These are phyloP conservation scores for Teunomyces tritomae DNA, from an alignment of 805 yeast genomes.

Conservation along the genomic window DNA sequence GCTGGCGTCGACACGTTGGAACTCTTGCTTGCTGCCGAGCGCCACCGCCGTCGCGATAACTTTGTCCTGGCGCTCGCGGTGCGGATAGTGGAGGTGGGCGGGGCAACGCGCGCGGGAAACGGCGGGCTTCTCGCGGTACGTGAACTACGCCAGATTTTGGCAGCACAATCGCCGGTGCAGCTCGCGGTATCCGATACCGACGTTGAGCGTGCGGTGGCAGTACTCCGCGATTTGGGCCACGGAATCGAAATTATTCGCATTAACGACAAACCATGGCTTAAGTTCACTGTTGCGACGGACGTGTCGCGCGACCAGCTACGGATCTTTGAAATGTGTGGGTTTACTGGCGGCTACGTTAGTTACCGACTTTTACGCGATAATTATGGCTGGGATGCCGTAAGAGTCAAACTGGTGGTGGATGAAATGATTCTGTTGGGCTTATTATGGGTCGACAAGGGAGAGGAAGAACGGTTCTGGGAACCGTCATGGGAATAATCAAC, in stretches of 20 bases:
- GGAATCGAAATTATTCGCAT: slow-evolving; percentile 66
- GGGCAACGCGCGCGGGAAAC: slow-evolving; percentile 63
- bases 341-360: slow-evolving; percentile 71
- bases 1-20: slow-evolving; percentile 84
- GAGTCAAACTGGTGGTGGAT: slow-evolving; percentile 63
- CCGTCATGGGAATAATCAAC: slow-evolving; percentile 61
- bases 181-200: slow-evolving; percentile 46
- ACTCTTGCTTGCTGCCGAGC: slow-evolving; percentile 19
- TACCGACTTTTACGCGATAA: slow-evolving; percentile 66
- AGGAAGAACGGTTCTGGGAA: slow-evolving; percentile 62
- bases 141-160: slow-evolving; percentile 30
- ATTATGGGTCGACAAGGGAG: slow-evolving; percentile 72
- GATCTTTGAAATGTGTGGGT: slow-evolving; percentile 72
- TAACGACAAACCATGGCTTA: slow-evolving; percentile 53
- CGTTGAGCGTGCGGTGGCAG: slow-evolving; percentile 51
- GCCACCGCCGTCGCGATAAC: slow-evolving; percentile 35
- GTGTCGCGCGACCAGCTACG: slow-evolving; percentile 59
- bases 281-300: slow-evolving; percentile 28
- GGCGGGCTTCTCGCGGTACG: slow-evolving; percentile 77
- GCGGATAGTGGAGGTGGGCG: slow-evolving; percentile 72
- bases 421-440: slow-evolving; percentile 82
- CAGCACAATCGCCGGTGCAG: slow-evolving; percentile 27
- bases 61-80: slow-evolving; percentile 65
- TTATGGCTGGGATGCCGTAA: slow-evolving; percentile 64
- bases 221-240: slow-evolving; percentile 59